Evolutionary conservation across 2,329 filamentous ascomycete genomes (phyloP).

Genomic region (Fusarium transvaalense): DNA sequence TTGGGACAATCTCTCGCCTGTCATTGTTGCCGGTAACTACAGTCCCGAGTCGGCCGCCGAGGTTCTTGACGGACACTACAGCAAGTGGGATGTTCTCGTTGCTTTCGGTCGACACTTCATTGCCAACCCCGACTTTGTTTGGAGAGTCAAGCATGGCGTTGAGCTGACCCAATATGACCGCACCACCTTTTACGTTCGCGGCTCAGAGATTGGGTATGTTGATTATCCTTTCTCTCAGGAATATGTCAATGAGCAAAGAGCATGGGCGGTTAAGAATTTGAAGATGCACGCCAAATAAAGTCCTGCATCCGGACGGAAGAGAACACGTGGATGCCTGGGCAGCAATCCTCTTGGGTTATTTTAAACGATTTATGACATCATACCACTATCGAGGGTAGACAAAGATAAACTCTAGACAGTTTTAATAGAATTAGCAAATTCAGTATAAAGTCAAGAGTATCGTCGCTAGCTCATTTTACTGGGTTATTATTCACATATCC

Average conservation of each 20-base stretch:
- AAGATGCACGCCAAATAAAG: conserved; percentile 10
- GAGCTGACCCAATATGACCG: conserved; percentile 45
- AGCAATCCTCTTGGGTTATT: rapidly evolving
- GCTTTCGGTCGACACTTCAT: conserved; percentile 49
- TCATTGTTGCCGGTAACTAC: conserved; percentile 49
- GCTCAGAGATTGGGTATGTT: conserved; percentile 37
- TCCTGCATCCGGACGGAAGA: too few relatives aligned
- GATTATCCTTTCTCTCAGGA: conserved; percentile 39
- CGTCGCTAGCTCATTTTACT: neutral
- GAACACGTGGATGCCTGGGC: too few relatives aligned
- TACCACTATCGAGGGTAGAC: neutral
- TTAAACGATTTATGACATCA: neutral
- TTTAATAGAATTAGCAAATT: neutral
- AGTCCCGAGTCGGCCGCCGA: conserved; percentile 29
- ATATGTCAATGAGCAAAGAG: conserved; percentile 19
- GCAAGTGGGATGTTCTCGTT: conserved; percentile 49
- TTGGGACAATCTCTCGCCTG: conserved; percentile 49
- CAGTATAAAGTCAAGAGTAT: neutral
- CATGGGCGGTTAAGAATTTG: conserved; percentile 23
- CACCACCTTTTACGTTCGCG: conserved; percentile 43
- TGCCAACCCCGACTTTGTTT: conserved; percentile 50
- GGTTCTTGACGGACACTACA: conserved; percentile 45
- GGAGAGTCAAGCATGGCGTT: conserved; percentile 43
- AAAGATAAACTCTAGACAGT: neutral
- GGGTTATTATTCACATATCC: neutral